Percentiles rank a stretch among this genome's conserved stretches.
Conservation (phyloP, 371 early-diverging fungal species). For the Mortierella sp. region DNA sequence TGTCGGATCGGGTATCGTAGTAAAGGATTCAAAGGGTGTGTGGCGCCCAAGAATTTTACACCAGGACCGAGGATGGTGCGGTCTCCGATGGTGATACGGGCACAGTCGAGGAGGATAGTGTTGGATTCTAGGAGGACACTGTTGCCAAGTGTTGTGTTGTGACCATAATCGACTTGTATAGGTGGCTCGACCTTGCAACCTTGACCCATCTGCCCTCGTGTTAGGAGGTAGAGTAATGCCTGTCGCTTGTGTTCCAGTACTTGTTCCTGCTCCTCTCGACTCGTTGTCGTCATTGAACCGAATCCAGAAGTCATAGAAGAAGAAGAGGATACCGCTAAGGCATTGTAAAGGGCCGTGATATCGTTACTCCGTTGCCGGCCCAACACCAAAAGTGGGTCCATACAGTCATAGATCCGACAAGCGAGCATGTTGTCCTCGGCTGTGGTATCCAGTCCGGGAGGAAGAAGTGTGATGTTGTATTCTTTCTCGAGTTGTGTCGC, state of each 20-base stretch:
- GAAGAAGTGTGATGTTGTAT: conserved; percentile 9
- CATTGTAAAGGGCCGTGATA: conserved; percentile 61
- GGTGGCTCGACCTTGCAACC: conserved; percentile 67
- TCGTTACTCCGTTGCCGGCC: conserved; percentile 61
- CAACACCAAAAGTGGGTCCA: conserved; percentile 65
- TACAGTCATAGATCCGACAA: conserved; percentile 70
- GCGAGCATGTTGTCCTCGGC: conserved; percentile 48
- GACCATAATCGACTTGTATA: conserved; percentile 79
- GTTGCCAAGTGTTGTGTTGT: conserved; percentile 61
- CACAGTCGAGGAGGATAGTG: conserved; percentile 74
- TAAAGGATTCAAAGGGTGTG: conserved; percentile 74
- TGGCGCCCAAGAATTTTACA: conserved; percentile 80
- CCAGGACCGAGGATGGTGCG: conserved; percentile 75
- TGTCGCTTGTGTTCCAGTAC: conserved; percentile 27
- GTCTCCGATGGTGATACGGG: conserved; percentile 74
- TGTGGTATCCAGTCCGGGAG: conserved; percentile 13
- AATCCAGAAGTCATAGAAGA: too few relatives aligned
- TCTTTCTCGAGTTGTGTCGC: conserved; percentile 15
- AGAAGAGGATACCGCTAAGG: not conserved
- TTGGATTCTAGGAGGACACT: conserved; percentile 64
- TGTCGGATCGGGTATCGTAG: not conserved
- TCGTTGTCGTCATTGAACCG: too few relatives aligned
- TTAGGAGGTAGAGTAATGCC: conserved; percentile 61
- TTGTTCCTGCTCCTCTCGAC: conserved; percentile 1
- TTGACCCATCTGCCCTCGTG: conserved; percentile 64